Evolutionary conservation across 1,284 basidiomycete species (phyloP).

Genomic region (Golubevia pallescens): DNA sequence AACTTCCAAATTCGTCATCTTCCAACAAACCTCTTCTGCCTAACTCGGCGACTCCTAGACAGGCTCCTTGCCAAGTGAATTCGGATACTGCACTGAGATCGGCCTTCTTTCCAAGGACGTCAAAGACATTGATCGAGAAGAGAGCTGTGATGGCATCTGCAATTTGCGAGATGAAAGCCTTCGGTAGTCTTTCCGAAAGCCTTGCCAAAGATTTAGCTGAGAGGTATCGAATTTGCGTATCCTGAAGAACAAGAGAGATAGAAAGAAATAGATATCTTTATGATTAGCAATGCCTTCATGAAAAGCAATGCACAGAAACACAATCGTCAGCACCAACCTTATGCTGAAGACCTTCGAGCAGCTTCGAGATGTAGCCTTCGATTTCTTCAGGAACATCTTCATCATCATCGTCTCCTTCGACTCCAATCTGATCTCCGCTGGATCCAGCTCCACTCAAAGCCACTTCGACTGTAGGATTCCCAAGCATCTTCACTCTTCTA

Average conservation of each 20-base stretch:
- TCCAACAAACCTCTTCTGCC: conserved; percentile 68
- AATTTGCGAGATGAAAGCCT: conserved; percentile 78
- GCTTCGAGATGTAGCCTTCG: conserved; percentile 76
- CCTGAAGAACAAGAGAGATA: conserved; percentile 68
- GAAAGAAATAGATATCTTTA: conserved; percentile 1
- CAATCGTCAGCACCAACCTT: conserved; percentile 68
- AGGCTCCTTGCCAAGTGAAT: conserved; percentile 92
- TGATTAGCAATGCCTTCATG: conserved; percentile 9
- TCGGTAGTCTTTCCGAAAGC: conserved; percentile 79
- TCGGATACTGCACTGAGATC: conserved; percentile 73
- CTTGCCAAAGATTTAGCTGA: conserved; percentile 90
- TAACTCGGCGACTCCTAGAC: conserved; percentile 88
- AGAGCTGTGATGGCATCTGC: conserved; percentile 78
- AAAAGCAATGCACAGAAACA: not conserved
- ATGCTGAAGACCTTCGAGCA: conserved; percentile 81
- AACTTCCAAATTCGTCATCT: conserved; percentile 10
- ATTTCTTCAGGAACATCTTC: conserved; percentile 78
- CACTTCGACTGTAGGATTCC: not conserved
- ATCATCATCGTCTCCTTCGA: conserved; percentile 18
- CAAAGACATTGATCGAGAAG: conserved; percentile 71
- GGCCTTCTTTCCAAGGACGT: conserved; percentile 71
- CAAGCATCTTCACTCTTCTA: conserved; percentile 6
- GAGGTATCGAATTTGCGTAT: conserved; percentile 93
- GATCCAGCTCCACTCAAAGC: not conserved
- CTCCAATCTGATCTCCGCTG: no score